Evolutionary conservation across 495 filamentous ascomycete species (phyloP).

Genomic region (Aspergillus wentii): DNA sequence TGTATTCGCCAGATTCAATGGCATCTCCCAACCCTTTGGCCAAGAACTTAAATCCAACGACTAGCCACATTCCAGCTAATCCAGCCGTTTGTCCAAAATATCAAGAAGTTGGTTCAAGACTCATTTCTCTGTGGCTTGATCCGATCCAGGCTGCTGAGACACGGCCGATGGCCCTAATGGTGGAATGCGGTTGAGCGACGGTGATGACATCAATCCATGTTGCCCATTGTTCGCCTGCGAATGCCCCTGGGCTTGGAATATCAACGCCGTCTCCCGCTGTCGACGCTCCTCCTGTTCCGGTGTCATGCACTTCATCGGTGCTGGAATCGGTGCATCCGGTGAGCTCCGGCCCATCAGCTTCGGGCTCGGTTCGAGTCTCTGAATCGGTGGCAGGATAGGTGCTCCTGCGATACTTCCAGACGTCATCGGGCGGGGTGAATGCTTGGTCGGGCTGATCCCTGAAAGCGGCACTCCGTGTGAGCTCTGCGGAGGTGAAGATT

Average conservation of each 20-base stretch:
- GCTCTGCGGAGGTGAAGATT: constrained; percentile 40
- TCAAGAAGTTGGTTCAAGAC: too few species aligned
- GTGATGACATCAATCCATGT: constrained; percentile 26
- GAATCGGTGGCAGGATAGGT: constrained; percentile 45
- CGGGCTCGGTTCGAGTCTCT: constrained; percentile 44
- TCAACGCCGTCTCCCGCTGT: constrained; percentile 34
- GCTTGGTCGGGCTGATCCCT: constrained; percentile 74
- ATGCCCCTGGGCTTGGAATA: constrained; percentile 19
- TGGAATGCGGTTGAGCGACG: constrained; percentile 35
- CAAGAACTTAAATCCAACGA: too few species aligned
- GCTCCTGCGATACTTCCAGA: constrained; percentile 40
- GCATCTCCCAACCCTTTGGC: too few species aligned
- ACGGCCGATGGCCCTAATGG: constrained; percentile 27
- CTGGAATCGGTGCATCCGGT: constrained; percentile 40
- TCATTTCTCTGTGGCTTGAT: background rate
- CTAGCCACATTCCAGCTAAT: too few species aligned
- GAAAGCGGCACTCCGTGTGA: constrained; percentile 53
- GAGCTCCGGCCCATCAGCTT: constrained; percentile 47
- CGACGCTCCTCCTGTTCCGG: constrained; percentile 43
- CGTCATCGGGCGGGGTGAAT: constrained; percentile 49
- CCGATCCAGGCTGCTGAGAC: constrained; percentile 20
- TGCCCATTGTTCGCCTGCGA: constrained; percentile 21
- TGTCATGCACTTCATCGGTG: constrained; percentile 44
- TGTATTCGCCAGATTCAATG: too few species aligned
- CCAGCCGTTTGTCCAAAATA: too few species aligned